Base-by-base conservation (phyloP, 164 flowering plant species). In the Berberis vulgaris region DNA sequence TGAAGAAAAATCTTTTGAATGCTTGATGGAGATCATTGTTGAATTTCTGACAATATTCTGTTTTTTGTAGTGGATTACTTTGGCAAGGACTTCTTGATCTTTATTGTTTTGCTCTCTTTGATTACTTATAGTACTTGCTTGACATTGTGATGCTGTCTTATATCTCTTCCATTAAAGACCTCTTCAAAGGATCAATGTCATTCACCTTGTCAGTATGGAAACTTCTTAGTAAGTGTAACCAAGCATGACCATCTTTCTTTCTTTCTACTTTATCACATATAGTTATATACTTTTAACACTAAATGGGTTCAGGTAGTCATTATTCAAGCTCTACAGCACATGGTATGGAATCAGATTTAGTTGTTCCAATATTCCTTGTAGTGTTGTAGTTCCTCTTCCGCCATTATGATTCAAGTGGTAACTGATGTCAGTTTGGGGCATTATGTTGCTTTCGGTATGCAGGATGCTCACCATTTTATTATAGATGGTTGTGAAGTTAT, bases 401-500 rank as follows among this genome's bases (percentile, higher is more conserved):
- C 3, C 3, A 52, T 52, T 7, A 3, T 11, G 7, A 11, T 52
- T 52, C n/a, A 6, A 6, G 10, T 52, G 39, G 10, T 39, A 12
- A 43, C 10, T 6, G 41, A 6, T 44, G 5, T 44, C 53, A 6
- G 9, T 10, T 1, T 12, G 52, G 7, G 12, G 43, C 38, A 6
- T 45, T 49, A 9, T 58, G 65, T 46, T 63, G 55, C 45, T 11
- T 64, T 52, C 67, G 40, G 2, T 63, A 43, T 76, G 74, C 82
- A 90, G 98, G 94, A 85, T 65, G 97, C 98, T 70, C 95, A 90
- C 74, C 97, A 88, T 82, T 76, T 93, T 38, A 44, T 73, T 6
- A 82, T 94, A 64, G 98, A 90, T 71, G 92, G 84, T 65, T 73
- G 76, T 71, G 95, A 90, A 83, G 77, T 90, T 72, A 81, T 94